Evolutionary conservation across 306 rosid genomes (phyloP).

Genomic region (Dalbergia cultrata): DNA sequence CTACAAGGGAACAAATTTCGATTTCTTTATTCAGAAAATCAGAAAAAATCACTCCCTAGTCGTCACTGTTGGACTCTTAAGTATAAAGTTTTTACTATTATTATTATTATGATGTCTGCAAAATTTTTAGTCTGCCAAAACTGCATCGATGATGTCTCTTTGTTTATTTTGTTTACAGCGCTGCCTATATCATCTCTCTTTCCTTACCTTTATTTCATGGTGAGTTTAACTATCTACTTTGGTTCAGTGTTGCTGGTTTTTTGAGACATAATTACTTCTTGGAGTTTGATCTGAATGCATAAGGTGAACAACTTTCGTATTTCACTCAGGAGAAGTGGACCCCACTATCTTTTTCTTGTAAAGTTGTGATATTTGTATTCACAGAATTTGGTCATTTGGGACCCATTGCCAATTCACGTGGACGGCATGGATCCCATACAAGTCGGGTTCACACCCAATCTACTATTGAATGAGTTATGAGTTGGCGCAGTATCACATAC

Average conservation of each 20-base stretch:
- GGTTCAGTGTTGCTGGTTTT: not conserved
- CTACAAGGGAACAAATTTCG: not conserved
- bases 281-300: not conserved
- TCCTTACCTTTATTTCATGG: slow-evolving; percentile 57
- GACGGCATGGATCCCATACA: too few species aligned
- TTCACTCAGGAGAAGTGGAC: too few species aligned
- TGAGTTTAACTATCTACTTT: slow-evolving; percentile 30
- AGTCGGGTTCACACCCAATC: too few species aligned
- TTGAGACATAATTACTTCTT: not conserved
- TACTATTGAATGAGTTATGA: too few species aligned
- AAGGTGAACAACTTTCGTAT: too few species aligned
- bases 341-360: too few species aligned
- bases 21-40: not conserved
- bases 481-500: too few species aligned
- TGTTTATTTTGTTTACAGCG: slow-evolving; percentile 34
- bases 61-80: not conserved
- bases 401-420: too few species aligned
- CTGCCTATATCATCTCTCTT: slow-evolving; percentile 51
- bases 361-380: too few species aligned
- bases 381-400: too few species aligned
- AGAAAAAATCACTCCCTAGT: not conserved
- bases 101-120: not conserved
- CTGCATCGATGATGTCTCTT: slow-evolving; percentile 8
- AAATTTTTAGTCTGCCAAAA: not conserved
- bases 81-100: not conserved